Evolutionary conservation across 2,329 filamentous ascomycete genomes (phyloP), one percentile per base, ranked within the genome.

Genomic region (Coniosporium tulheliwenetii): DNA sequence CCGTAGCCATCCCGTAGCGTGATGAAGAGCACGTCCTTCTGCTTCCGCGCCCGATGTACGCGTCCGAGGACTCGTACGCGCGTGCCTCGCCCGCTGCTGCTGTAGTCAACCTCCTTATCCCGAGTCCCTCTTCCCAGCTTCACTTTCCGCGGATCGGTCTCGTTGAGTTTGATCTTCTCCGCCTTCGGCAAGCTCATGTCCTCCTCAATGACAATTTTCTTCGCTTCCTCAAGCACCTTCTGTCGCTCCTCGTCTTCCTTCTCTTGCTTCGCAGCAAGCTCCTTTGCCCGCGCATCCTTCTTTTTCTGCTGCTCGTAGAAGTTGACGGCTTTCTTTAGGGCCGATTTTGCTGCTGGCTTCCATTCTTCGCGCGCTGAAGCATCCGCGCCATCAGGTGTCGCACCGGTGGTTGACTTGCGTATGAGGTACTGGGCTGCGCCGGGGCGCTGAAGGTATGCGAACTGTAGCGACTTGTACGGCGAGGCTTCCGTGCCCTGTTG

Each of bases 21-120:
- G 55, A 94, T 70, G 63, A 94, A 95, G 42, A 85, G 79, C 47
- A 85, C 75, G 55, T 84, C 79, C 63, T 89, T 91, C 64, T 94
- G 87, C 45, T 74, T 70, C 45, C 85, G 75, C 59, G 87, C 66
- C 44, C 84, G 76, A 63, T 93, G 85, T 41, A 94, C 84, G 49
- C 86, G 75, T 41, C 87, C 87, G 48, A 79, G 74, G 15, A 94
- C 82, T 50, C 79, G 77, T 43, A 93, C 83, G 41, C 85, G 73
- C 36, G 79, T 79, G 47, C 83, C 85, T 59, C 75, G 73, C 45
- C 64, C 65, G 31, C 67, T 57, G 56, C 68, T 61, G 49, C 45
- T 47, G 49, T 76, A 67, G 61, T 77, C 68, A 50, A 79, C 62
- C 50, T 70, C 63, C 43, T 59, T 54, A 37, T 50, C 41, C 40